Conservation (phyloP, 148 eudicot genomes). For the Nyssa sinensis region DNA sequence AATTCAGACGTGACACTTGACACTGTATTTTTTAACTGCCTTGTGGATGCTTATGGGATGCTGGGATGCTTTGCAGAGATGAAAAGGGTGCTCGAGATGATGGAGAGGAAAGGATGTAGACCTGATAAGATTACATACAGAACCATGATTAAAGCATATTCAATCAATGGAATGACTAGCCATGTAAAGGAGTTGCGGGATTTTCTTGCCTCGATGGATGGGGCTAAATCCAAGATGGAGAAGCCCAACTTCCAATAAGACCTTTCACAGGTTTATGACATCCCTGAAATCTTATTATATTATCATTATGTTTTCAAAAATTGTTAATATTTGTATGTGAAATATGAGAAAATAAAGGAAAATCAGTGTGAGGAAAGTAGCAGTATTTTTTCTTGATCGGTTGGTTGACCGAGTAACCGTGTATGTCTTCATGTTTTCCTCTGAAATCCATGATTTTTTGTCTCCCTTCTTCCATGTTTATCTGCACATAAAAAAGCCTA, state of each 20-base stretch:
- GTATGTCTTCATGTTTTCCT: background rate
- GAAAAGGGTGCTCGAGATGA: constrained; percentile 72
- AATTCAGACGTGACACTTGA: constrained; percentile 73
- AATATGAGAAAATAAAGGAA: background rate
- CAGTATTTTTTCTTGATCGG: background rate
- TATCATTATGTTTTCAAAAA: background rate
- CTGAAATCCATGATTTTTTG: background rate
- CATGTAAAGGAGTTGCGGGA: constrained; percentile 57
- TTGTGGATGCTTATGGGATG: constrained; percentile 84
- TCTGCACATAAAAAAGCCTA: no score
- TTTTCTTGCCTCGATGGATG: constrained; percentile 30
- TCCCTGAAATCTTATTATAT: background rate
- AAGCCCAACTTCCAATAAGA: background rate
- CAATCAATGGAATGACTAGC: constrained; percentile 54
- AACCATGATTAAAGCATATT: constrained; percentile 79
- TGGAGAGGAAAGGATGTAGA: constrained; percentile 62
- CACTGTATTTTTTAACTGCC: constrained; percentile 74
- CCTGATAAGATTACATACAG: constrained; percentile 74
- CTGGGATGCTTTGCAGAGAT: constrained; percentile 79
- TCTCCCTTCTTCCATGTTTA: no score
- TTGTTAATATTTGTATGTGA: background rate
- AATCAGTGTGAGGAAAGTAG: background rate
- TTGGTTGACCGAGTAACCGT: background rate
- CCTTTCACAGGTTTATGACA: constrained; percentile 11
- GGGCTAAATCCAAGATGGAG: constrained; percentile 3